Base-by-base conservation (phyloP, 2,329 filamentous ascomycete genomes). In the Apiospora malaysiana region DNA sequence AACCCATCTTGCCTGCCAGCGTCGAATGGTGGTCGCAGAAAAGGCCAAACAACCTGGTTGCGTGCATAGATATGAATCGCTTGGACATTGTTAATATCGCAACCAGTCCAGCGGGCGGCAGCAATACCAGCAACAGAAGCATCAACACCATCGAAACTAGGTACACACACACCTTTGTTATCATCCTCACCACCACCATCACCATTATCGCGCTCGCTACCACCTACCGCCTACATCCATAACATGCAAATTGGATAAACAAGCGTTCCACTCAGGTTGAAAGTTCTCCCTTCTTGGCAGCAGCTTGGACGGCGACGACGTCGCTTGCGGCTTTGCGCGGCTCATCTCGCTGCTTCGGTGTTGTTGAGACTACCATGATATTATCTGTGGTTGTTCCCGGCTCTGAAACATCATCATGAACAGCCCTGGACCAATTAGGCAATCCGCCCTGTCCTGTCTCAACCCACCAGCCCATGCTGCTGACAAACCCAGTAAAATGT, bases 251-350 rank as follows among this genome's bases (percentile, higher is more conserved):
- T 37, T 63, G 56, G 27, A 63, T 21, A 37, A 37, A 63, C 56
- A 63, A 63, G 56, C 27, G 56, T 63, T 5, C 56, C 56, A 63
- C 56, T 63, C 56, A 40, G 56, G 56, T n/a, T 40, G 14, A 63
- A 40, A 37, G 56, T 63, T n/a, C 8, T 37, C 27, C 56, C 27
- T 59, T 59, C 51, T 59, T 21, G 51, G 14, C 51, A 3, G 8
- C 23, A 14, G 12, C 40, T 25, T 49, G 21, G 23, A 47, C 9
- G 7, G n/a, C 21, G 7, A 32, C 23, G n/a, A n/a, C n/a, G n/a
- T 56, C 51, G 51, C 51, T 56, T 56, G 51, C 56, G 56, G 56
- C 27, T 63, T 63, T 40, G 18, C 56, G 9, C 56, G 56, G 56
- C 56, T 63, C 27, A 63, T 63, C n/a, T 45, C 12, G 2, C 7